phyloP scores from a whole-genome alignment of 345 rosid genomes.

The Eucalyptus victrix region DNA sequence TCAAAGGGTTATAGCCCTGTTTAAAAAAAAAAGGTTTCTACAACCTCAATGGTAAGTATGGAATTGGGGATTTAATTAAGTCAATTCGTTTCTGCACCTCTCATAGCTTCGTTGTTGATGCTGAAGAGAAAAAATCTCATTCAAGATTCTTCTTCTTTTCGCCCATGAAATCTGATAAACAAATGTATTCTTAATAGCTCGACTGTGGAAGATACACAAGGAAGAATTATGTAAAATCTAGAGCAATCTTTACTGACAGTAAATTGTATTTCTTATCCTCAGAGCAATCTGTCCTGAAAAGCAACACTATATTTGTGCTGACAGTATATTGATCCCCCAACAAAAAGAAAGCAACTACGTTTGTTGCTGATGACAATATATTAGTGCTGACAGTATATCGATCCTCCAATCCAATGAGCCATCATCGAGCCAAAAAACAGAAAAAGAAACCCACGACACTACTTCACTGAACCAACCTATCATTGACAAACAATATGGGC shows the following conservation, averaged over 20 bases:
- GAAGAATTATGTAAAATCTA: neutral
- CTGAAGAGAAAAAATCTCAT: neutral
- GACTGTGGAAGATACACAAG: neutral
- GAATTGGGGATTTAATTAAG: neutral
- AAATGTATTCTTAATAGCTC: neutral
- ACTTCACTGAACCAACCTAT: too few species aligned
- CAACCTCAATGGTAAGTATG: neutral
- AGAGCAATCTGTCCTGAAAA: neutral
- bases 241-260: neutral
- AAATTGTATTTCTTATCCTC: neutral
- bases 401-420: too few species aligned
- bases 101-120: too few species aligned
- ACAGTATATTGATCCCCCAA: too few species aligned
- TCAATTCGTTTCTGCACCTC: neutral
- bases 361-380: too few species aligned
- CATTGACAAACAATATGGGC: too few species aligned
- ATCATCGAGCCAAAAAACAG: too few species aligned
- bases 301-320: too few species aligned
- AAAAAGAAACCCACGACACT: too few species aligned
- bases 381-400: too few species aligned
- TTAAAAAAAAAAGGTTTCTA: neutral
- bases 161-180: neutral
- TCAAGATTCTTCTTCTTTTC: neutral
- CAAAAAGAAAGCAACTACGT: too few species aligned
- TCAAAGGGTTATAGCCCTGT: neutral